Base-by-base conservation (phyloP, 2,329 filamentous ascomycete genomes). In the Cladophialophora exuberans region DNA sequence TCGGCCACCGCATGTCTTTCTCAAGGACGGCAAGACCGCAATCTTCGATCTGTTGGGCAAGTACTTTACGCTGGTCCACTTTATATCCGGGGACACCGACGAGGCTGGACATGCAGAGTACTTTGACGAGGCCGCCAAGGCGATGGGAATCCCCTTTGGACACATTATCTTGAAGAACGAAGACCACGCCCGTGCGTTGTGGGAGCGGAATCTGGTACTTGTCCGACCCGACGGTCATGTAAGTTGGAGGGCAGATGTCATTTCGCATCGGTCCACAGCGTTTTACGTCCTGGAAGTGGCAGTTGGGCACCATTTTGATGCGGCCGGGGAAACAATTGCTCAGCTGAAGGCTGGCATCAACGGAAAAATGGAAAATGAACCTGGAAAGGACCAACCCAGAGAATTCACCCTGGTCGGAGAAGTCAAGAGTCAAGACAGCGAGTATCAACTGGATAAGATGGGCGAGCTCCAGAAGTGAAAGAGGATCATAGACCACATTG, bases 1-100 rank as follows among this genome's bases (percentile, higher is more conserved):
- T 26, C 59, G 68, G 6, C 64, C 63, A 3, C 68, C 69, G 5
- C 67, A 70, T 63, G 63, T 70, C 2, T 67, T 63, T 28, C 53
- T 71, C 22, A 60, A 55, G 15, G 63, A 69, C 39, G 63, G 59
- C 5, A 33, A 50, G 25, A 64, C 65, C 2, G 64, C 61, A 18
- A 67, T 57, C 20, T 53, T 62, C 39, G 67, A 69, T 33, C 38
- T 64, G 3, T 66, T 67, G 30, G 52, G 52, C 5, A 38, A n/a
- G 15, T 42, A 35, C 7, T 52, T 46, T 28, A 43, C 41, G 6
- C 18, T 53, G 9, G 43, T 57, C 22, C 30, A 57, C 42, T 63
- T 68, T 59, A 33, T 52, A 25, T 25, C 26, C 4, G 33, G 23
- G 22, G 18, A 35, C 26, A 28, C n/a, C n/a, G 23, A 43, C 41